Evolutionary conservation across 139 green algal species (phyloP).

Genomic region (Ulvella scutata): DNA sequence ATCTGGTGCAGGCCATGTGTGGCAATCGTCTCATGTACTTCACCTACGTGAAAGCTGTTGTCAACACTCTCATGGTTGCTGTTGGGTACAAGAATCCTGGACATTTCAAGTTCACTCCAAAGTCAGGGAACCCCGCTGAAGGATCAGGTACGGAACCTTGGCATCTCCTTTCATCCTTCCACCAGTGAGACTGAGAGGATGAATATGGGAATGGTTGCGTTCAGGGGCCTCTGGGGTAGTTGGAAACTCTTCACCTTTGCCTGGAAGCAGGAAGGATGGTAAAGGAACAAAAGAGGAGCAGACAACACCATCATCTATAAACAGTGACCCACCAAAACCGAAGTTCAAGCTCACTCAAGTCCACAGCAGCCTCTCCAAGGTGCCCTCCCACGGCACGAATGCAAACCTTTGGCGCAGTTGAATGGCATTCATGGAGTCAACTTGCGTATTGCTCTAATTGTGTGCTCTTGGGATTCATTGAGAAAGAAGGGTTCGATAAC

Average conservation of each 20-base stretch:
- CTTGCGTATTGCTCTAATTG: too few species aligned
- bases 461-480: too few species aligned
- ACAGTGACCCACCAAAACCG: neutral
- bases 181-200: neutral
- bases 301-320: neutral
- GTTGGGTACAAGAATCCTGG: neutral
- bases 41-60: neutral
- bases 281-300: neutral
- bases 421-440: too few species aligned
- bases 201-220: neutral
- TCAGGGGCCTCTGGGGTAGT: too few species aligned
- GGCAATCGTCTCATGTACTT: neutral
- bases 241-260: too few species aligned
- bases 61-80: neutral
- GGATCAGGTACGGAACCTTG: too few species aligned
- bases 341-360: neutral
- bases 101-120: neutral
- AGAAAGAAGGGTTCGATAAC: too few species aligned
- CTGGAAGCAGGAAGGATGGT: too few species aligned
- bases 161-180: too few species aligned
- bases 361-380: neutral
- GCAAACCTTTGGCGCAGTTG: too few species aligned
- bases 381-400: too few species aligned
- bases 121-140: neutral
- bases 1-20: too few species aligned